Evolutionary conservation across 2,329 filamentous ascomycete genomes (phyloP), one percentile per base, ranked within the genome.

Genomic region (Hirsutella rhossiliensis): DNA sequence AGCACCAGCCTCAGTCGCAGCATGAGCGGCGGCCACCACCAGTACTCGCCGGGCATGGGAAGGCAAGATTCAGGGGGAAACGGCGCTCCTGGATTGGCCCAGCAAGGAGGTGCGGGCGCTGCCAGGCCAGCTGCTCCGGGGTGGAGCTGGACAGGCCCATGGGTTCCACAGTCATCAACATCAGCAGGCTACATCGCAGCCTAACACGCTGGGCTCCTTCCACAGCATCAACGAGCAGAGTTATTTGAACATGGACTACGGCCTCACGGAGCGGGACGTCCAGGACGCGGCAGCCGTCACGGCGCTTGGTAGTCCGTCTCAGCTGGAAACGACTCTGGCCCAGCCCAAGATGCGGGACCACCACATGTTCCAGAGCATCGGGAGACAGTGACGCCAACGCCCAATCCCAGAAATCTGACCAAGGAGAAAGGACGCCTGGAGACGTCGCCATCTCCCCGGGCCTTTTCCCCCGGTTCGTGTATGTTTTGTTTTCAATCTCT

Each of bases 161-260:
- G 47, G 42, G 17, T 50, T 47, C 37, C 19, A 29, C 20, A 40
- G 42, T 38, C 47, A 44, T 36, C 51, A 53, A 32, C 45, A 48
- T 17, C 45, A 46, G 15, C 43, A 45, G 32, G 44, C 48, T 13
- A 46, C 49, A n/a, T 18, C 47, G 6, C 44, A 47, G 13, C 36
- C 50, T 11, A 40, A 47, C 8, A 43, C 41, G 28, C 45, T 55
- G 30, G 40, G 32, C 27, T 46, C 49, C 19, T 53, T 54, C 37
- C 48, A 49, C 5, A 42, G 43, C 30, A 58, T 53, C 37, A 27
- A 40, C 5, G 49, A 51, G 23, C 51, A 53, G 31, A 52, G 43
- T 40, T 58, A 57, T 13, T 43, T 56, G 18, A 46, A 53, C 31
- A 54, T 58, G 45, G 52, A 57, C 31, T 55, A 56, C 28, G 48